phyloP scores from a whole-genome alignment of 352 stramenopile genomes.

The Phytophthora gonapodyides region DNA sequence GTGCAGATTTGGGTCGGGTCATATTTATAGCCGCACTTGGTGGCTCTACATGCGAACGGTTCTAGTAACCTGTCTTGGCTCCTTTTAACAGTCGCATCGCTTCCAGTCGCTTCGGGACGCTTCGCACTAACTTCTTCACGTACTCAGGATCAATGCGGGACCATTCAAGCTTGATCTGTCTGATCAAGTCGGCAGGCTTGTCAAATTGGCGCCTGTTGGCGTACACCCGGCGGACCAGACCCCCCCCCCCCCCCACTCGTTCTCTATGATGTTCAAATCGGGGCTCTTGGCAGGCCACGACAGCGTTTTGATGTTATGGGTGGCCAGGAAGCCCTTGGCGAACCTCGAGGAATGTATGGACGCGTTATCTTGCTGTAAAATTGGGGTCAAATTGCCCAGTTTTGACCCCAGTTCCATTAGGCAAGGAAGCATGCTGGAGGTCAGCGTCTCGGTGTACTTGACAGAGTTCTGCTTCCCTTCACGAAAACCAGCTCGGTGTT shows the following conservation, averaged over 20 bases:
- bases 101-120: slow-evolving; percentile 10
- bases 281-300: slow-evolving; percentile 26
- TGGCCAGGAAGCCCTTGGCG: slow-evolving; percentile 13
- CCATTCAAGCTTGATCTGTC: slow-evolving; percentile 9
- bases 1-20: no score
- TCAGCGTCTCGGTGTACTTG: background rate
- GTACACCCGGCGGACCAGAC: slow-evolving; percentile 22
- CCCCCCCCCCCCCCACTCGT: slow-evolving; percentile 26
- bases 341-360: slow-evolving; percentile 7
- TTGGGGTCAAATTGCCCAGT: background rate
- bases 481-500: background rate
- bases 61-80: no score
- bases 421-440: background rate
- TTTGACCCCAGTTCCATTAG: background rate
- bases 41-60: no score
- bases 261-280: slow-evolving; percentile 36
- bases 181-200: slow-evolving; percentile 11
- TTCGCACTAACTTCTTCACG: background rate
- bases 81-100: background rate
- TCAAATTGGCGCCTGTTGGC: slow-evolving; percentile 22
- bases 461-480: slow-evolving; percentile 5
- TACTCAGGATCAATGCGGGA: background rate
- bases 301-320: slow-evolving; percentile 4
- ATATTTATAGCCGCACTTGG: no score
- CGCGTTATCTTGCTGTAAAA: slow-evolving; percentile 14